Evolutionary conservation across 2,329 filamentous ascomycete genomes (phyloP).

Genomic region (Aspergillus japonicus): DNA sequence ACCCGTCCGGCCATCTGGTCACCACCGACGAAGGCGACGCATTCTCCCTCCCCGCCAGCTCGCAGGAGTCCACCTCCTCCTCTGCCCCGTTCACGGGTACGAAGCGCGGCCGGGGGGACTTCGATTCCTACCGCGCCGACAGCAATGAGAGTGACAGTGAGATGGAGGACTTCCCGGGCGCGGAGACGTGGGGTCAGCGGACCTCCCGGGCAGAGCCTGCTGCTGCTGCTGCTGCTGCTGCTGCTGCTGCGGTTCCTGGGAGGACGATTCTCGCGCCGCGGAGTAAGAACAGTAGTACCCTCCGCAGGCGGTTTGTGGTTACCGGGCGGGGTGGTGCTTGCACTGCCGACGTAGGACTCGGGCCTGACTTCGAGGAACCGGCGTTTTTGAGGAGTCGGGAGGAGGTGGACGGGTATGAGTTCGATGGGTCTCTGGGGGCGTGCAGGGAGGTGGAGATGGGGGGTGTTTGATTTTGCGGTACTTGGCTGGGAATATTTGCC

Average conservation of each 20-base stretch:
- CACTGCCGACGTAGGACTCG: conserved; percentile 25
- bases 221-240: no score
- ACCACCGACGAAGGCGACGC: conserved; percentile 38
- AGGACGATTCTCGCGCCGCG: conserved; percentile 36
- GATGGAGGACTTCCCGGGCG: conserved; percentile 13
- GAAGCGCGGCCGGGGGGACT: conserved; percentile 44
- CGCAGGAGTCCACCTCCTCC: conserved; percentile 35
- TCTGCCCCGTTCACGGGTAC: conserved; percentile 18
- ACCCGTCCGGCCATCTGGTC: conserved; percentile 8
- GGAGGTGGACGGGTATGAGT: conserved; percentile 32
- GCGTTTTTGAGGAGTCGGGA: conserved; percentile 44
- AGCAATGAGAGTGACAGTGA: conserved; percentile 18
- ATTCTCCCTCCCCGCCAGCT: conserved; percentile 41
- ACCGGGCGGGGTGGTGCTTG: no score
- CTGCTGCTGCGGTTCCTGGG: neutral
- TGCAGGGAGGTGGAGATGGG: conserved; percentile 32
- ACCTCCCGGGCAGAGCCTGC: no score
- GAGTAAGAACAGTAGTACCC: conserved; percentile 29
- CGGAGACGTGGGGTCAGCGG: conserved; percentile 7
- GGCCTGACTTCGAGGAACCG: conserved; percentile 48
- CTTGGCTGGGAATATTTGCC: neutral
- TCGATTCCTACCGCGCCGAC: conserved; percentile 39
- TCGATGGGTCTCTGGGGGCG: conserved; percentile 8
- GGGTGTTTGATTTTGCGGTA: conserved; percentile 24
- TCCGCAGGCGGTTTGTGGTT: conserved; percentile 23